Conservation (phyloP, 768 basidiomycete species). For the Amanita thiersii region DNA sequence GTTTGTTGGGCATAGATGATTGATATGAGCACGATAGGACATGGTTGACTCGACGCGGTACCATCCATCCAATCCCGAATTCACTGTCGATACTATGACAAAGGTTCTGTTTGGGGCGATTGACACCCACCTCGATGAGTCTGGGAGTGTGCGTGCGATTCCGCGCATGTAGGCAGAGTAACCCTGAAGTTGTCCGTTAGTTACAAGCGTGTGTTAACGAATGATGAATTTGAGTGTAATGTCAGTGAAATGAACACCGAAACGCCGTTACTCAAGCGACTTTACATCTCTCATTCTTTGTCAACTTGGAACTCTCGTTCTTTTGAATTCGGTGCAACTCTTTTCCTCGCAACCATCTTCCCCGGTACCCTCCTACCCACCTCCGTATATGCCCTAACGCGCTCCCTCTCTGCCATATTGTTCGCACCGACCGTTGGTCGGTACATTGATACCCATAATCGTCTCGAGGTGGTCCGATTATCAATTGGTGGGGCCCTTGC, state of each 20-base stretch:
- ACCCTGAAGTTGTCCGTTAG: no score
- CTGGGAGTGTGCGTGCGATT: no score
- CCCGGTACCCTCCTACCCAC: slow-evolving; percentile 18
- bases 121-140: slow-evolving; percentile 26
- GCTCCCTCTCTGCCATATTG: slow-evolving; percentile 14
- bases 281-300: slow-evolving; percentile 20
- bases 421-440: slow-evolving; percentile 16
- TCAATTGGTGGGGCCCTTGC: slow-evolving; percentile 14
- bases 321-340: slow-evolving; percentile 21
- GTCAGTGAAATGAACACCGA: no score
- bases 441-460: slow-evolving; percentile 15
- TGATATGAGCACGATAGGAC: slow-evolving; percentile 29
- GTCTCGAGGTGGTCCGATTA: slow-evolving; percentile 16
- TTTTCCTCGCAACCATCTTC: slow-evolving; percentile 17
- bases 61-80: slow-evolving; percentile 8
- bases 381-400: slow-evolving; percentile 18
- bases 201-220: no score
- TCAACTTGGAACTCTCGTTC: slow-evolving; percentile 23
- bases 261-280: slow-evolving; percentile 6
- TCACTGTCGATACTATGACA: slow-evolving; percentile 38
- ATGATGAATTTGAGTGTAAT: no score
- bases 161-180: no score
- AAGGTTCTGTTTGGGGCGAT: slow-evolving; percentile 67
- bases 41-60: slow-evolving; percentile 68
- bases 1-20: background rate